phyloP scores from a whole-genome alignment of 345 rosid species.

The Theobroma cacao region DNA sequence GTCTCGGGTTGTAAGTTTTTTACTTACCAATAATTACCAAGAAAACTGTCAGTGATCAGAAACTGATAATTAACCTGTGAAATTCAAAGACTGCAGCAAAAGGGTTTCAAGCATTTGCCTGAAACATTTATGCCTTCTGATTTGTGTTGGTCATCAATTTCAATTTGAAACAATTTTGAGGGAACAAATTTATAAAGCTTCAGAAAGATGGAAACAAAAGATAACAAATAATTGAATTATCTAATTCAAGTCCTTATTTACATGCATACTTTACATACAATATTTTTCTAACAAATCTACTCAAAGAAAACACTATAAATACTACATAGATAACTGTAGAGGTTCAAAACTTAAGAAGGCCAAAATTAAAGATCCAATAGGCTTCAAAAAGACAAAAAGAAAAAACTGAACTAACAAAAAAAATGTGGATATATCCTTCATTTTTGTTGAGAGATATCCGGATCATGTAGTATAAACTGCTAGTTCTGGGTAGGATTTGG shows the following conservation, averaged over 20 bases:
- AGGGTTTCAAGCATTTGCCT: not conserved
- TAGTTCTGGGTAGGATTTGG: conserved; percentile 60
- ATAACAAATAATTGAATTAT: not conserved
- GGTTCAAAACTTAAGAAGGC: not conserved
- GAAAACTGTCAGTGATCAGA: not conserved
- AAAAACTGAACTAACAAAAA: not conserved
- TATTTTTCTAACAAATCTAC: not conserved
- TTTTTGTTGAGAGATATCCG: not conserved
- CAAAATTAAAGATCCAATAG: not conserved
- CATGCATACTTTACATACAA: not conserved
- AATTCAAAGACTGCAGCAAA: not conserved
- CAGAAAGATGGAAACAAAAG: not conserved
- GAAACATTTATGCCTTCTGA: not conserved
- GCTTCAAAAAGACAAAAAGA: too few relatives aligned
- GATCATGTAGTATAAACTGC: not conserved
- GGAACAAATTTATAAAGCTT: not conserved
- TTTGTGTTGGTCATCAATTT: not conserved
- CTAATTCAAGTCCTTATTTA: not conserved
- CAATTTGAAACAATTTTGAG: not conserved
- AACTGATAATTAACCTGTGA: not conserved
- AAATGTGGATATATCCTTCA: not conserved
- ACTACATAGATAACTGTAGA: not conserved
- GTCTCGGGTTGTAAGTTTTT: not conserved
- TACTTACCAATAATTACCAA: not conserved
- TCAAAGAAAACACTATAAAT: not conserved